Evolutionary conservation across 139 green algal species (phyloP).

Genomic region (Chlamydomonas incerta): DNA sequence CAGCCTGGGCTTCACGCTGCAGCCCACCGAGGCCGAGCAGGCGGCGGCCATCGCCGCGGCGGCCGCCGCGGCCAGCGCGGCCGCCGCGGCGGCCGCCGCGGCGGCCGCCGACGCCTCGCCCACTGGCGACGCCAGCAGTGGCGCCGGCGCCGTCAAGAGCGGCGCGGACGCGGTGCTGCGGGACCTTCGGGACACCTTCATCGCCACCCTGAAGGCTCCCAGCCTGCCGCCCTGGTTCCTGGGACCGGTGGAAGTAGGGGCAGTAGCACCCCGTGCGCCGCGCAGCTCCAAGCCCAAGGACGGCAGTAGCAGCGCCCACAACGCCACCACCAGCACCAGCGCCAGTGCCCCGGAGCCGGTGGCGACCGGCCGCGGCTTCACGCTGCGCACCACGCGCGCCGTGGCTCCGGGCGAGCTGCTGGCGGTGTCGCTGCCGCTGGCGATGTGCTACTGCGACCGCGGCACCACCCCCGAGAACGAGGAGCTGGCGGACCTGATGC

Average conservation of each 20-base stretch:
- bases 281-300: neutral
- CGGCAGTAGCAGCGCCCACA: neutral
- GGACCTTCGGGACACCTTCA: constrained; percentile 21
- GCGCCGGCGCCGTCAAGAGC: neutral
- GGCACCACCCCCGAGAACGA: constrained; percentile 55
- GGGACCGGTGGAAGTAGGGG: constrained; percentile 20
- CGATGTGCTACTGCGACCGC: constrained; percentile 24
- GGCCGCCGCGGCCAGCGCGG: too few species aligned
- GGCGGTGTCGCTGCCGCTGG: constrained; percentile 44
- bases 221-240: constrained; percentile 41
- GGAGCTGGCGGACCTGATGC: constrained; percentile 56
- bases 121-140: too few species aligned
- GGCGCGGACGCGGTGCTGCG: neutral
- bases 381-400: neutral
- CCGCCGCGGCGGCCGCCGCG: too few species aligned
- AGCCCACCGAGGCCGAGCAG: neutral
- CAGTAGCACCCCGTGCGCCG: neutral
- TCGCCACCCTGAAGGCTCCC: neutral
- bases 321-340: neutral
- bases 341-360: neutral
- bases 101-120: neutral
- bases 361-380: neutral
- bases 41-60: neutral
- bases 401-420: constrained; percentile 32
- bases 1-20: constrained; percentile 20